A percentile compares a stretch with the other conserved stretches of the same genome.
Evolutionary conservation across 2,329 filamentous ascomycete genomes (phyloP).

Genomic region (Fusarium drepaniforme): DNA sequence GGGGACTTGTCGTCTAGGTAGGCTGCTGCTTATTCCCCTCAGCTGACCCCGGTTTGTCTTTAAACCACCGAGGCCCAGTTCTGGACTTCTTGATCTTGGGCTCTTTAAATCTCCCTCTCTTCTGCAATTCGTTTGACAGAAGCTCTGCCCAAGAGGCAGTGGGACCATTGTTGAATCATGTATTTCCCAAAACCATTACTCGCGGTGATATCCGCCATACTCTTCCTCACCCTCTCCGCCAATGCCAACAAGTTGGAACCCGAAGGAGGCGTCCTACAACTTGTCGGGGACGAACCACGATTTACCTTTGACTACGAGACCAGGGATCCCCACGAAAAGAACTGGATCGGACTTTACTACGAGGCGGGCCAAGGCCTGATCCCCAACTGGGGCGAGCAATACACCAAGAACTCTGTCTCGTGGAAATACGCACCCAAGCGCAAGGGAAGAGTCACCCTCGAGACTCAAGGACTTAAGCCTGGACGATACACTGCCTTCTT

Average conservation of each 20-base stretch:
- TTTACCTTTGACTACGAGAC: conserved; percentile 51
- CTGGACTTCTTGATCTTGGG: neutral
- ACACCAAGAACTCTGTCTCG: conserved; percentile 35
- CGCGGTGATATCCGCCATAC: conserved; percentile 1
- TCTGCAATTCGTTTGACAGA: neutral
- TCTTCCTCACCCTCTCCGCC: conserved; percentile 1
- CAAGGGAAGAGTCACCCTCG: conserved; percentile 43
- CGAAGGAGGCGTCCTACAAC: neutral
- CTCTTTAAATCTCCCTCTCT: neutral
- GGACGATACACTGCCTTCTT: conserved; percentile 51
- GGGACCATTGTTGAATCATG: neutral
- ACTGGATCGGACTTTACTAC: conserved; percentile 54
- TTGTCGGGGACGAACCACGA: neutral
- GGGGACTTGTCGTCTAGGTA: neutral
- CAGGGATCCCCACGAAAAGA: conserved; percentile 39
- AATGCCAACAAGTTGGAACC: neutral
- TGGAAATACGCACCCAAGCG: conserved; percentile 48
- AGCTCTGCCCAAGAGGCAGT: neutral
- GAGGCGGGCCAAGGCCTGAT: conserved; percentile 47
- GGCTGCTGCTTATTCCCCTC: neutral
- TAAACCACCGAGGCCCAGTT: neutral
- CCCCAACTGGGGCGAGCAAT: conserved; percentile 37
- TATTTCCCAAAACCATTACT: neutral
- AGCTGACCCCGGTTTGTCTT: neutral
- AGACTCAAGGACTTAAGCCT: conserved; percentile 31